Evolutionary conservation across 2,329 filamentous ascomycete species (phyloP), one percentile per base, ranked within the genome.

Genomic region (Xylariaceae sp.): DNA sequence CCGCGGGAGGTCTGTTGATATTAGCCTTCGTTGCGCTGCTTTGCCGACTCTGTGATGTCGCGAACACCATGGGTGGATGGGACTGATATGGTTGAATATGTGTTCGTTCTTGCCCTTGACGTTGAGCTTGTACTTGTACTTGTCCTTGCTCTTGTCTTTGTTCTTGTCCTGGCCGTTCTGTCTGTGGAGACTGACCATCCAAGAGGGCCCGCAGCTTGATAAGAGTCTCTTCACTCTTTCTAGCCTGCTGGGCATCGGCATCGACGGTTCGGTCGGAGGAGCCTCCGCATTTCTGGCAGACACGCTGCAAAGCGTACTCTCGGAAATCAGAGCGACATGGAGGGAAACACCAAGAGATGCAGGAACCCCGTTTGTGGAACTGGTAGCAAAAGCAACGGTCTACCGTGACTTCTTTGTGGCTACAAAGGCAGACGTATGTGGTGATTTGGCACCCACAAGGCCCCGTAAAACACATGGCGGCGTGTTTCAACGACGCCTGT

Each of bases 371-470:
- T 8, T 58, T 48, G 17, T 54, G 65, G 1, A 67, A 57, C 4
- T 64, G 54, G 37, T 65, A 65, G 6, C 59, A 17, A 53, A 60
- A 62, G 39, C 69, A 71, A 8, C 57, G 56, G 8, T 63, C 37
- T 30, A 61, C 23, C 7, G 53, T 55, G 3, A 65, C 56, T 50
- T 69, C 64, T 42, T 67, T 68, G 57, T 70, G 69, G 4, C 62
- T 42, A n/a, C 69, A 70, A n/a, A 50, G 53, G 54, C 63, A 68
- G 17, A 66, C 56, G 34, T 61, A 55, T 2, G 66, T 66, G 6
- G 52, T 48, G 17, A 60, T 62, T 49, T 55, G 51, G 35, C 69
- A 70, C 6, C 55, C 57, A 47, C 68, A 70, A 64, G 67, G 68
- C 13, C 42, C n/a, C 42, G 13, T n/a, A 6, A 45, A 45, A 45